phyloP scores from a whole-genome alignment of 1,284 basidiomycete genomes.

The Phylloboletellus chloephorus region DNA sequence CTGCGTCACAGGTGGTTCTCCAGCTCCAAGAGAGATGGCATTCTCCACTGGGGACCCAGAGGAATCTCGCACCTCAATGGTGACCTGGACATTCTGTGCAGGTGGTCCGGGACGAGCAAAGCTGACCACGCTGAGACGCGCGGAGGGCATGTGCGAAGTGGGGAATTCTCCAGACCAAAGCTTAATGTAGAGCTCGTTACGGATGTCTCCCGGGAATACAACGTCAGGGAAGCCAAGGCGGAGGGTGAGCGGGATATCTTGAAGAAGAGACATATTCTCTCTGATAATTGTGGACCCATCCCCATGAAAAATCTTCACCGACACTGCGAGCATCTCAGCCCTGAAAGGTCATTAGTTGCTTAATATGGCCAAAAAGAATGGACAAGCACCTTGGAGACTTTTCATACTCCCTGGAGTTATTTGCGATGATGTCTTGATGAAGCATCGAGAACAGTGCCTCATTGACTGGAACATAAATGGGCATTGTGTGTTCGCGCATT shows the following conservation, averaged over 20 bases:
- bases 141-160: slow-evolving; percentile 43
- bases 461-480: slow-evolving; percentile 80
- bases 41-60: slow-evolving; percentile 71
- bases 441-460: slow-evolving; percentile 88
- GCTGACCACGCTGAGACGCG: slow-evolving; percentile 57
- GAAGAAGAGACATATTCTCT: slow-evolving; percentile 85
- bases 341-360: slow-evolving; percentile 35
- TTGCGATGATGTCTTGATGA: slow-evolving; percentile 90
- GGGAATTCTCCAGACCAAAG: slow-evolving; percentile 87
- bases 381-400: slow-evolving; percentile 68
- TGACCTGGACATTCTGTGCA: slow-evolving; percentile 81
- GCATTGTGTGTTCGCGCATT: slow-evolving; percentile 78
- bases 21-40: slow-evolving; percentile 79
- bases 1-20: slow-evolving; percentile 73
- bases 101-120: slow-evolving; percentile 52
- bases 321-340: slow-evolving; percentile 83
- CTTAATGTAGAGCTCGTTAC: slow-evolving; percentile 94
- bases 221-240: slow-evolving; percentile 97
- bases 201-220: slow-evolving; percentile 87
- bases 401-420: slow-evolving; percentile 76
- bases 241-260: slow-evolving; percentile 75
- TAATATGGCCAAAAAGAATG: not conserved
- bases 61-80: slow-evolving; percentile 79
- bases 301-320: slow-evolving; percentile 86
- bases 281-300: slow-evolving; percentile 69